Evolutionary conservation across 371 early-diverging fungal species (phyloP), one percentile per base, ranked within the genome.

Genomic region (Dichotomocladium elegans): DNA sequence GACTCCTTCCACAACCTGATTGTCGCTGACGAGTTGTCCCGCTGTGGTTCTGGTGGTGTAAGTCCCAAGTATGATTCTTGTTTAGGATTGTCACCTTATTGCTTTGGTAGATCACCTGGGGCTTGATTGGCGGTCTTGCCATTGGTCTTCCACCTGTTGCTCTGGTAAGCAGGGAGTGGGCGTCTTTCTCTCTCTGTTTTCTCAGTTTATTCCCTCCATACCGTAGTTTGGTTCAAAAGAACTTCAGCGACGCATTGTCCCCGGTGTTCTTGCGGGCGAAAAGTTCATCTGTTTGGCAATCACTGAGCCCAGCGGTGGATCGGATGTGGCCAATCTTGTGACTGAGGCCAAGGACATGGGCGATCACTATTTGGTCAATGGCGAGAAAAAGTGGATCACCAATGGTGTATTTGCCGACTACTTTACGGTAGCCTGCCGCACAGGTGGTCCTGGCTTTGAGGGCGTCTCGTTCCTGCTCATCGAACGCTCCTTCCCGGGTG

Each of bases 371-470:
- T 72, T 94, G 30, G 72, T 91, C 37, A 91, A 91, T 53, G 91
- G 92, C 41, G 91, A 91, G 66, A 93, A 93, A 81, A 91, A 91
- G 68, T 89, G 87, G 83, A 85, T 85, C 45, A 92, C 94, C 53
- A 91, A 91, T 63, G 94, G 94, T 27, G 83, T 82, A 0, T 91
- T 84, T 68, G 90, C 92, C 12, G 89, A 92, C 44, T 86, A 72
- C 59, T 84, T 83, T 56, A 81, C 82, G 0, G 70, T 71, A 28
- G 89, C 84, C 37, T 89, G 79, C 34, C 75, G 86, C 47, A 94
- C 93, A 3, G 92, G 92, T 31, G 87, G 81, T 22, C 73, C 73
- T 10, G 93, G 93, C n/a, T 91, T 91, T 88, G 80, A 77, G 34
- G 93, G 93, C 27, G 70, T 94, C 28, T 87, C 88, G 4, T 63